These are phyloP conservation scores for Begonia fuchsioides DNA, from an alignment of 306 rosid genomes.

Conservation along the genomic window DNA sequence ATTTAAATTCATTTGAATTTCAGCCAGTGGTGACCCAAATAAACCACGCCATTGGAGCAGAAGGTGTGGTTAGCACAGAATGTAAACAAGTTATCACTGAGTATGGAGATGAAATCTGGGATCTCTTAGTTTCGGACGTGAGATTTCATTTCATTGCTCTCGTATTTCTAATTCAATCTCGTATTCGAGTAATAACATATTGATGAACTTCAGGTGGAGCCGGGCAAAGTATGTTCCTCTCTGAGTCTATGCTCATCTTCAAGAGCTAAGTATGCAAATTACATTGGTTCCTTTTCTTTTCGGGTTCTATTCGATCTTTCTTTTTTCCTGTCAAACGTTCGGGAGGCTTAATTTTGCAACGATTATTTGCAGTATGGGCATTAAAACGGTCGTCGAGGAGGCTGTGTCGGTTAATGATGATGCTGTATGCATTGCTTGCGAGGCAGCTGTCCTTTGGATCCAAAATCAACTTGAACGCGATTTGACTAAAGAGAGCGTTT, in stretches of 20 bases:
- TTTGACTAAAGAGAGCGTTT: constrained; percentile 43
- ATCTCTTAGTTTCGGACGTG: constrained; percentile 61
- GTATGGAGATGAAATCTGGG: constrained; percentile 77
- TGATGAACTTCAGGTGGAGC: constrained; percentile 33
- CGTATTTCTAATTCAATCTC: background rate
- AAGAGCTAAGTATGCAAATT: constrained; percentile 18
- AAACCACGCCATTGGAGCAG: constrained; percentile 89
- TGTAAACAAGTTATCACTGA: constrained; percentile 57
- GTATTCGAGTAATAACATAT: background rate
- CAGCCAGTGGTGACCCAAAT: constrained; percentile 68
- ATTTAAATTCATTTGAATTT: background rate
- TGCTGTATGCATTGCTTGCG: constrained; percentile 50
- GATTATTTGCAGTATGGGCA: constrained; percentile 31
- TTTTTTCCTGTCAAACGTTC: background rate
- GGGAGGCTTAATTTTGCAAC: background rate
- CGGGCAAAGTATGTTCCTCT: constrained; percentile 40
- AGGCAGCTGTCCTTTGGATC: constrained; percentile 66
- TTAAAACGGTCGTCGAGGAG: constrained; percentile 49
- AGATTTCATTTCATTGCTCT: constrained; percentile 6
- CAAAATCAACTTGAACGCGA: constrained; percentile 55
- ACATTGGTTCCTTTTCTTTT: background rate
- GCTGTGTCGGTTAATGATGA: constrained; percentile 19
- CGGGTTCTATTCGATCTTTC: background rate
- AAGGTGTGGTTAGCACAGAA: constrained; percentile 64
- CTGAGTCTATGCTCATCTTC: constrained; percentile 39